A percentile compares a stretch with the other conserved stretches of the same genome.
Conservation (phyloP, 257 asterid genomes). For the Schizonepeta tenuifolia region DNA sequence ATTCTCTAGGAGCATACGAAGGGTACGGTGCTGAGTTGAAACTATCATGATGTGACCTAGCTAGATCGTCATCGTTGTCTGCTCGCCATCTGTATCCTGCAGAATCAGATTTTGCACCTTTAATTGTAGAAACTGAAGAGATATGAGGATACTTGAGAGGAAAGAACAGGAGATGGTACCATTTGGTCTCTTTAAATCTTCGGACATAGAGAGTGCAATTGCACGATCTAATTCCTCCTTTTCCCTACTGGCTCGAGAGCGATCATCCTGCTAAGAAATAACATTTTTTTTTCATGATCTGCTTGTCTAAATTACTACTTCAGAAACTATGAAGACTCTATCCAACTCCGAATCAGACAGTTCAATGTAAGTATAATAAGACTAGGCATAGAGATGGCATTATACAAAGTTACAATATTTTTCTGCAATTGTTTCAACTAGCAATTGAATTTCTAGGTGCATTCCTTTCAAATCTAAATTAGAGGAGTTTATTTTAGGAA, state of each 20-base stretch:
- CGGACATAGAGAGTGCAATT: constrained; percentile 77
- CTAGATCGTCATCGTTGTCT: constrained; percentile 56
- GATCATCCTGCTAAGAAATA: constrained; percentile 70
- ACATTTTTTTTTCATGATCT: neutral
- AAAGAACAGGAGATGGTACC: constrained; percentile 41
- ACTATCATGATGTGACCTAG: constrained; percentile 55
- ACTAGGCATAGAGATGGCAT: neutral
- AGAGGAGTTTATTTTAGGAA: no score
- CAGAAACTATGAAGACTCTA: neutral
- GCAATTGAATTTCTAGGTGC: neutral
- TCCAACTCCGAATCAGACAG: neutral
- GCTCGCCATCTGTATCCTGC: constrained; percentile 73
- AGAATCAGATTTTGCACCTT: constrained; percentile 17
- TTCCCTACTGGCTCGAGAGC: constrained; percentile 59
- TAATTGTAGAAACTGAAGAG: neutral
- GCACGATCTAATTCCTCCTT: constrained; percentile 89
- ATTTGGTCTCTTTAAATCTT: constrained; percentile 66
- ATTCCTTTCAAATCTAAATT: neutral
- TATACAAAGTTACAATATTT: neutral
- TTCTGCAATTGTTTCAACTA: neutral
- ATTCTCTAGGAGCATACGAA: constrained; percentile 62
- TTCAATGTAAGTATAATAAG: neutral
- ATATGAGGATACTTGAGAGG: constrained; percentile 2
- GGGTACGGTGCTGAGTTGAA: constrained; percentile 54
- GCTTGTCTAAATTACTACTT: constrained; percentile 8